Base-by-base conservation (phyloP, 2,329 filamentous ascomycete genomes). In the Sclerotinia spermophila region DNA sequence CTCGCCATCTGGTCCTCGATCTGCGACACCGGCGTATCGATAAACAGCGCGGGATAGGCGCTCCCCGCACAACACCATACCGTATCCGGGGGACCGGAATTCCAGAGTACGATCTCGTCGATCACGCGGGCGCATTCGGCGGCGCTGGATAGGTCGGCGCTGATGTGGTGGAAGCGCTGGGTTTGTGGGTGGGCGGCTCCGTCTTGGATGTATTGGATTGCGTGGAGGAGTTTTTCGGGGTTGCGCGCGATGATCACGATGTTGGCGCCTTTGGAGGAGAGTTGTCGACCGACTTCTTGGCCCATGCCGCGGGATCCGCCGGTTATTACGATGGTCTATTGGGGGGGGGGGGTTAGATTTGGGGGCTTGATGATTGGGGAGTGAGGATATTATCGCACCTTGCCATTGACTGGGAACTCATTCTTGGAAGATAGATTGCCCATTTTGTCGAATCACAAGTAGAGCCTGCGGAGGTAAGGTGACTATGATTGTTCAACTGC, bases 251-350 rank as follows among this genome's bases (percentile, higher is more conserved):
- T 89, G 74, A 97, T 88, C 73, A 96, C 87, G 70, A 98, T 80
- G 79, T 94, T 92, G 72, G 94, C 94, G 64, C 95, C 95, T 80
- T 93, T 93, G 66, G 86, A 84, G 4, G 94, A 86, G 58, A 97
- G 87, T 74, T 93, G 85, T 65, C 87, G 85, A 10, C 90, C 93
- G 35, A 89, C 87, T 64, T 88, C 87, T 75, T 89, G 88, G 71
- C 95, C 95, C 90, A 97, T 92, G 69, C 95, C 95, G 78, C 97
- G 92, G 0, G 95, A 97, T 48, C 90, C 93, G 65, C 95, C 95
- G 0, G 95, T 97, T 70, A 98, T 84, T 70, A 97, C 83, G 67
- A 96, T 85, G 3, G 94, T 96, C 93, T 97, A 13, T 71, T 44
- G 64, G 53, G 62, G 24, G 24, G 45, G 64, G 53, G 62, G 24